These are phyloP conservation scores for Eucalyptus cloeziana DNA, from an alignment of 345 rosid species.

Conservation along the genomic window DNA sequence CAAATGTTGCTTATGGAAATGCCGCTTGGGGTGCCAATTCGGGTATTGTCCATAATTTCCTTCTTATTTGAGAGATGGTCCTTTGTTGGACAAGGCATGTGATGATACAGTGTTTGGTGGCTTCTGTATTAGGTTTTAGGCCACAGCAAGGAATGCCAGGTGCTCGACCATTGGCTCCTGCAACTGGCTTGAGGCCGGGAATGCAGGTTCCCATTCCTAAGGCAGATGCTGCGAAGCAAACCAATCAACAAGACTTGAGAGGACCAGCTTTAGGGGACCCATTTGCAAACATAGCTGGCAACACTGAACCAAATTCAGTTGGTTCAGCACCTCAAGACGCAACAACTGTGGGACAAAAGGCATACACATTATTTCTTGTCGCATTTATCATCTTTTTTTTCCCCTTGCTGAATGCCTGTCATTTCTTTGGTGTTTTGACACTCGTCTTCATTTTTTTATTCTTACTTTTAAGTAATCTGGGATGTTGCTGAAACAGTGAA, in stretches of 20 bases:
- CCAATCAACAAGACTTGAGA: constrained; percentile 44
- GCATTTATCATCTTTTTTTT: neutral
- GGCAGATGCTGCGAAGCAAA: constrained; percentile 18
- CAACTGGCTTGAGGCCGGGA: constrained; percentile 64
- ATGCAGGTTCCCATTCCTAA: constrained; percentile 28
- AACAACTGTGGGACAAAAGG: constrained; percentile 50
- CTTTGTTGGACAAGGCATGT: constrained; percentile 1
- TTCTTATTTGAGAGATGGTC: neutral
- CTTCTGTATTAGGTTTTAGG: constrained; percentile 42
- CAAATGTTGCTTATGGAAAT: constrained; percentile 51
- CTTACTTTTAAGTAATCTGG: neutral
- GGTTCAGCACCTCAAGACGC: constrained; percentile 32
- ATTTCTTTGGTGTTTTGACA: neutral
- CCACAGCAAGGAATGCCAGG: constrained; percentile 47
- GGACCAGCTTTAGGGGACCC: constrained; percentile 40
- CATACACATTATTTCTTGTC: neutral
- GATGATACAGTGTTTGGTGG: neutral
- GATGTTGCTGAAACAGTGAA: neutral
- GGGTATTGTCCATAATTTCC: constrained; percentile 32
- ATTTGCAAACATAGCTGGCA: constrained; percentile 40
- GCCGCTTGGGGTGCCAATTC: constrained; percentile 66
- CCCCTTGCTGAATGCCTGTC: neutral
- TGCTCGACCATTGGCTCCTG: constrained; percentile 37
- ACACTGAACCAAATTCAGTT: constrained; percentile 19
- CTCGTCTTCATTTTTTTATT: neutral